Conservation (phyloP, 257 asterid species). For the Ballota nigra region DNA sequence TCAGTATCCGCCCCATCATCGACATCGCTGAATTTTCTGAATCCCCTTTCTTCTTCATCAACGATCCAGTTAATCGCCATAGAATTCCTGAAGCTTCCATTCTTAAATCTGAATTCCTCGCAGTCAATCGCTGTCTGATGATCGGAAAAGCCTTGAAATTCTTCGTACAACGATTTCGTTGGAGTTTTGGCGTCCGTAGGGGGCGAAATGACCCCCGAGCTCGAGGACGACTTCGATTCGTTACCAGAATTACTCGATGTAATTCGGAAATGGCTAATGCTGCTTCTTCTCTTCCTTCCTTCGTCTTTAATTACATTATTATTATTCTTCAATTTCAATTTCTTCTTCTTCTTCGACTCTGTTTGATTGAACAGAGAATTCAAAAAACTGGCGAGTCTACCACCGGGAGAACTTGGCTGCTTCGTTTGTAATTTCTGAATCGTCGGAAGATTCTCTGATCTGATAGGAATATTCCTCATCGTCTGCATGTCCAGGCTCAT, state of each 20-base stretch:
- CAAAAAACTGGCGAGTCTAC: constrained; percentile 63
- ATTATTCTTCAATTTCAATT: constrained; percentile 25
- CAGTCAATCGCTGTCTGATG: constrained; percentile 20
- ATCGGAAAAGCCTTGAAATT: constrained; percentile 29
- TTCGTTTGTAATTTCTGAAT: constrained; percentile 28
- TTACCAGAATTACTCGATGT: constrained; percentile 5
- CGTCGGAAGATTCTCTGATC: constrained; percentile 25
- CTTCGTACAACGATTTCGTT: constrained; percentile 39
- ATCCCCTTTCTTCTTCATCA: constrained; percentile 23
- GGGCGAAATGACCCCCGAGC: constrained; percentile 37
- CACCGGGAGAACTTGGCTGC: constrained; percentile 93
- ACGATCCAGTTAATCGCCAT: constrained; percentile 25
- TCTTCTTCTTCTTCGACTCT: constrained; percentile 57
- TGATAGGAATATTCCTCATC: constrained; percentile 23
- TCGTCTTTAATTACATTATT: constrained; percentile 31
- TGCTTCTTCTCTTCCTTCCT: constrained; percentile 66
- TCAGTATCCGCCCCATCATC: constrained; percentile 73
- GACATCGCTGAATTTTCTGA: constrained; percentile 34
- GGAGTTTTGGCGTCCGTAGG: constrained; percentile 35
- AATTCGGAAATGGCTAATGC: constrained; percentile 61
- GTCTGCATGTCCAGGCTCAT: constrained; percentile 64
- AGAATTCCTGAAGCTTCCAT: not conserved
- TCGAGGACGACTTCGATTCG: constrained; percentile 32
- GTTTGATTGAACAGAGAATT: constrained; percentile 70
- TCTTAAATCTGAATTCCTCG: constrained; percentile 25